These are phyloP conservation scores for Neopestalotiopsis sp. DNA, from an alignment of 2,329 filamentous ascomycete genomes.

Conservation along the genomic window DNA sequence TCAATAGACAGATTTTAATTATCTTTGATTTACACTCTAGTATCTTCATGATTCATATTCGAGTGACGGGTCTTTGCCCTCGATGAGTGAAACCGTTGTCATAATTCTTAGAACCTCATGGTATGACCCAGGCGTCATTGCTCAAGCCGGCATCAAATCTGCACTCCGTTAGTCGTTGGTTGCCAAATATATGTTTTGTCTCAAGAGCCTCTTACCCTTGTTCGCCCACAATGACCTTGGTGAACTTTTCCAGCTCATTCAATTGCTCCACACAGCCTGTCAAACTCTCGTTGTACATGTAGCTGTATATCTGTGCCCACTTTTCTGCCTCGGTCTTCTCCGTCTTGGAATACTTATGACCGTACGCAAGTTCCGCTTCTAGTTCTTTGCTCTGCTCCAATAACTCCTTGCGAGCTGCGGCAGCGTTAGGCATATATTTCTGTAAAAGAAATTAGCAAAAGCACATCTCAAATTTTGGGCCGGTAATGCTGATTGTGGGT, in stretches of 20 bases:
- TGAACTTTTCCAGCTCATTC: slow-evolving; percentile 59
- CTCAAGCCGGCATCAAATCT: slow-evolving; percentile 6
- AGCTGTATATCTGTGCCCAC: slow-evolving; percentile 63
- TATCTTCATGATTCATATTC: too few relatives aligned
- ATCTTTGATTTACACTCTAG: too few relatives aligned
- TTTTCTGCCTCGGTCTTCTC: slow-evolving; percentile 45
- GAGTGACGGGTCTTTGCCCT: not conserved
- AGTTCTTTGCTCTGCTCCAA: slow-evolving; percentile 55
- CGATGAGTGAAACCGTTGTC: not conserved
- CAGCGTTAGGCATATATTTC: slow-evolving; percentile 61
- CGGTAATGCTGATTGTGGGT: too few relatives aligned
- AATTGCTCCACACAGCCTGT: slow-evolving; percentile 60
- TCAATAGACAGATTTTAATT: too few relatives aligned
- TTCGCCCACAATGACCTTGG: slow-evolving; percentile 63
- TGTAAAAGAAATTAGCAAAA: slow-evolving; percentile 22
- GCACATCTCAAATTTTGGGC: too few relatives aligned
- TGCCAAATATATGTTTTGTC: not conserved
- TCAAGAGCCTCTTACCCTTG: slow-evolving; percentile 42
- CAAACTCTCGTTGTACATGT: slow-evolving; percentile 57
- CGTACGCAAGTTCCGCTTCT: slow-evolving; percentile 42
- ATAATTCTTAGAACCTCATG: not conserved
- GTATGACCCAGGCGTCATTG: slow-evolving; percentile 1
- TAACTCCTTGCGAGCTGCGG: slow-evolving; percentile 55
- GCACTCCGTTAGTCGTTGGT: not conserved
- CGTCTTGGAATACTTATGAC: slow-evolving; percentile 26